Conservation (phyloP, 805 yeast species). For the Pichia nakasei region DNA sequence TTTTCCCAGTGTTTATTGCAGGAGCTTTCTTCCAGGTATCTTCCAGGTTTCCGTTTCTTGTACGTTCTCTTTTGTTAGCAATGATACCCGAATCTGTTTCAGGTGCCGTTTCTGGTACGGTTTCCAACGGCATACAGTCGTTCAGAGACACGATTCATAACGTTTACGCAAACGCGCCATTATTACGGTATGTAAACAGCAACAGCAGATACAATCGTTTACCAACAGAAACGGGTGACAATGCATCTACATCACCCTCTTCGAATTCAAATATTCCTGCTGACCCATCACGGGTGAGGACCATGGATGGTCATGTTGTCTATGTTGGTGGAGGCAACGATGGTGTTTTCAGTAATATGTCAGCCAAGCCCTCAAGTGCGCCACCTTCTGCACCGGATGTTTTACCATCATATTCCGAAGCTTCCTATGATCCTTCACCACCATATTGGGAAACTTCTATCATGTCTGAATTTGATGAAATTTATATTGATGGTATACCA, state of each 20-base stretch:
- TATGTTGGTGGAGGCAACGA: constrained; percentile 38
- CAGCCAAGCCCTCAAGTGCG: constrained; percentile 71
- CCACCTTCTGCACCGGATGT: constrained; percentile 43
- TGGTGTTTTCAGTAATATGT: constrained; percentile 87
- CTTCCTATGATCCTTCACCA: constrained; percentile 88
- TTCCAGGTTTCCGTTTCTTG: not conserved
- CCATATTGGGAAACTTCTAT: constrained; percentile 94
- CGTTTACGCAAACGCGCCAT: constrained; percentile 21
- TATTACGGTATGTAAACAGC: constrained; percentile 20
- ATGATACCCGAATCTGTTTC: not conserved
- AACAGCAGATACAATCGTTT: constrained; percentile 19
- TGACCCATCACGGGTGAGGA: constrained; percentile 8
- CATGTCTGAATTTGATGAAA: constrained; percentile 80
- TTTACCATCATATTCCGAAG: constrained; percentile 88
- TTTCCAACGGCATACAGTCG: not conserved
- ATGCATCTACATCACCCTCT: not conserved
- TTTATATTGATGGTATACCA: constrained; percentile 90
- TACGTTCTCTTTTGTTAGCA: not conserved
- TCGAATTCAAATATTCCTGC: not conserved
- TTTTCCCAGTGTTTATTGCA: too few species aligned
- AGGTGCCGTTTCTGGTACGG: not conserved
- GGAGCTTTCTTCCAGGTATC: too few species aligned
- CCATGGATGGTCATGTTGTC: constrained; percentile 17
- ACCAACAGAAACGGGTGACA: not conserved
- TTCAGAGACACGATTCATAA: not conserved